These are phyloP conservation scores for Toxicodendron radicans DNA, from an alignment of 345 rosid genomes.

Conservation along the genomic window DNA sequence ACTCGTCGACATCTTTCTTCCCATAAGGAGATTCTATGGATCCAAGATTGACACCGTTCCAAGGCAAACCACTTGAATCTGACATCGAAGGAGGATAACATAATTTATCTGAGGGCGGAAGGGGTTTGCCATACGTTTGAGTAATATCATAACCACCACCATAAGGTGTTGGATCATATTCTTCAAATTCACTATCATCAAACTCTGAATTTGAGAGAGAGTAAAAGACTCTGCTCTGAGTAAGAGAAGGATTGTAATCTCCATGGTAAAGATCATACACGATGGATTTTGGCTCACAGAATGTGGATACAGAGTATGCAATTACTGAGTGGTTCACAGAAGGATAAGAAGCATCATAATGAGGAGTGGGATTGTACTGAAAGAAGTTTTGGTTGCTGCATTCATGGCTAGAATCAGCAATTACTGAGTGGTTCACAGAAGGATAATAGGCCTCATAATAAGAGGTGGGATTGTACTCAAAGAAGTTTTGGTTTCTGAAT, in stretches of 20 bases:
- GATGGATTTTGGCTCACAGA: constrained; percentile 39
- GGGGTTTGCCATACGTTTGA: constrained; percentile 66
- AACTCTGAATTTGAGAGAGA: constrained; percentile 46
- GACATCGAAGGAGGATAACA: constrained; percentile 56
- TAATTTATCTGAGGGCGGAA: constrained; percentile 50
- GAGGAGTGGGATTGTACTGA: constrained; percentile 7
- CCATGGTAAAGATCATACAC: constrained; percentile 32
- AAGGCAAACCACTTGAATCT: constrained; percentile 14
- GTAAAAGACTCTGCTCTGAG: constrained; percentile 43
- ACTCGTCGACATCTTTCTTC: constrained; percentile 21
- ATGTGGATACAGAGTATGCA: constrained; percentile 48
- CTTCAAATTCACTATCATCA: constrained; percentile 54
- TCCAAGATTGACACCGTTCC: constrained; percentile 32
- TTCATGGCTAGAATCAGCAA: constrained; percentile 12
- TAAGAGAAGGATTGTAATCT: constrained; percentile 19
- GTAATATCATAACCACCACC: constrained; percentile 65
- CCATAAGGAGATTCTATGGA: constrained; percentile 30
- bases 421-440: constrained; percentile 5
- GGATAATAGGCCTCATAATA: constrained; percentile 20
- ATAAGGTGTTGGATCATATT: constrained; percentile 77
- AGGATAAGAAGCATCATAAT: constrained; percentile 19
- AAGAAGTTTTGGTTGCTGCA: too few species aligned
- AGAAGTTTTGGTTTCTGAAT: constrained; percentile 4
- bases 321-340: constrained; percentile 10
- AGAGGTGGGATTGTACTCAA: constrained; percentile 10